Base-by-base conservation (phyloP, 129 eudicot genomes). In the Lactuca saligna region DNA sequence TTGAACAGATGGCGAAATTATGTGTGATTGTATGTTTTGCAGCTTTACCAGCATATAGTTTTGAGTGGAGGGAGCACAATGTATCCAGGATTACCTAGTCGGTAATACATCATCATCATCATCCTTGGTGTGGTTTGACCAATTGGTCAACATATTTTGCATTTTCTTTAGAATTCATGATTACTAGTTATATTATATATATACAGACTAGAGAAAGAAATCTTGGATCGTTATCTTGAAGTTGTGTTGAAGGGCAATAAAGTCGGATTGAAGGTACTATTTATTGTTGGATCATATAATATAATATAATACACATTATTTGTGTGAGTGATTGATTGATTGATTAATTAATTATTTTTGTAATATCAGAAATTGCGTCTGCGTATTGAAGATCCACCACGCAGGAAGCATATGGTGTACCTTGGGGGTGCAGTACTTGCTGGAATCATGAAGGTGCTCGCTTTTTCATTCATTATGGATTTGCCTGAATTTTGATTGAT, bases 401-500 rank as follows among this genome's bases (percentile, higher is more conserved):
- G 98, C 60, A 93, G 98, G 79, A 93, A 93, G 79, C 98, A 93
- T 71, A 93, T 93, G 98, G 98, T 93, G 79, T 93, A 93, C 80
- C 96, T 93, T 62, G 97, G 97, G 50, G 98, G 98, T 66, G 98
- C 98, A 63, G 97, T 89, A 79, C 98, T 92, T 74, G 98, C 96
- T 29, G 98, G 98, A 79, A 89, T 89, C 74, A 93, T 93, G 98
- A 93, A 89, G 96, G 97, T 93, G 17, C 3, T 39, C 4, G 17
- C 3, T 39, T 3, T 49, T 42, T 29, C 69, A 44, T 35, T 34
- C 25, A 32, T 34, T 80, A 78, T 89, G 99, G 99, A 94, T 87
- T 97, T 97, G 51, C 97, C 99, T 17, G 99, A 94, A 70, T 94
- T 94, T 77, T 94, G 99, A 25, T 25, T 25, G 99, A 94, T 94